Evolutionary conservation across 768 basidiomycete genomes (phyloP).

Genomic region (Kwoniella newhampshirensis): DNA sequence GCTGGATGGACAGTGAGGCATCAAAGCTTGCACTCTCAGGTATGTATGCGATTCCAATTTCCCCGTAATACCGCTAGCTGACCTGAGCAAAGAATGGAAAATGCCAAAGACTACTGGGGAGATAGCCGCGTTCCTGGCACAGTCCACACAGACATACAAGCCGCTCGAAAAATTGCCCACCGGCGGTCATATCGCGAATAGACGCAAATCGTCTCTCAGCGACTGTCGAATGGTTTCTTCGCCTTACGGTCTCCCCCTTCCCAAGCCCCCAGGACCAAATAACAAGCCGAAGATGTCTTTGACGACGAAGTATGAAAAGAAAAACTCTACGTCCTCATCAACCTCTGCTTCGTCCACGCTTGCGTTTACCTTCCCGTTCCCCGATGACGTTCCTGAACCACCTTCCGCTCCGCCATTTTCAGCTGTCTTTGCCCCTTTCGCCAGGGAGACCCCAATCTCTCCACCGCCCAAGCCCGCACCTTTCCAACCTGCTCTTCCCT

Average conservation of each 20-base stretch:
- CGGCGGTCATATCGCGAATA: slow-evolving; percentile 21
- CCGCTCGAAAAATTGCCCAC: slow-evolving; percentile 29
- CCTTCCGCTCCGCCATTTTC: slow-evolving; percentile 11
- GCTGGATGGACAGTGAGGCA: slow-evolving; percentile 29
- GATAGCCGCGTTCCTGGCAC: slow-evolving; percentile 38
- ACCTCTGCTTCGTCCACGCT: slow-evolving; percentile 13
- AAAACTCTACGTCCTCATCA: slow-evolving; percentile 33
- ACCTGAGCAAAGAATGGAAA: slow-evolving; percentile 19
- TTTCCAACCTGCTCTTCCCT: background rate
- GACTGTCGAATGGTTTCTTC: slow-evolving; percentile 27
- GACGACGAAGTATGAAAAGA: slow-evolving; percentile 44
- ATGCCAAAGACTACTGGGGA: slow-evolving; percentile 23
- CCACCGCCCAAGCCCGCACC: slow-evolving; percentile 5
- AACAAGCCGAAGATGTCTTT: slow-evolving; percentile 26
- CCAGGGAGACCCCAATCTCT: slow-evolving; percentile 7
- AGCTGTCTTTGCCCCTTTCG: slow-evolving; percentile 29
- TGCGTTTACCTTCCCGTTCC: slow-evolving; percentile 16
- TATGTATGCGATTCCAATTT: slow-evolving; percentile 6
- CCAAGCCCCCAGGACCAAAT: slow-evolving; percentile 2
- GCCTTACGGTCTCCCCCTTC: slow-evolving; percentile 40
- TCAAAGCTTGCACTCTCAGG: slow-evolving; percentile 21
- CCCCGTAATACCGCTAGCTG: too few relatives aligned
- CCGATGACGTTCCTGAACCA: slow-evolving; percentile 16
- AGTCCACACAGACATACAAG: slow-evolving; percentile 33
- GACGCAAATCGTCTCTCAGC: slow-evolving; percentile 36